Conservation (phyloP, 1,284 basidiomycete species). For the Sutorius eximius region DNA sequence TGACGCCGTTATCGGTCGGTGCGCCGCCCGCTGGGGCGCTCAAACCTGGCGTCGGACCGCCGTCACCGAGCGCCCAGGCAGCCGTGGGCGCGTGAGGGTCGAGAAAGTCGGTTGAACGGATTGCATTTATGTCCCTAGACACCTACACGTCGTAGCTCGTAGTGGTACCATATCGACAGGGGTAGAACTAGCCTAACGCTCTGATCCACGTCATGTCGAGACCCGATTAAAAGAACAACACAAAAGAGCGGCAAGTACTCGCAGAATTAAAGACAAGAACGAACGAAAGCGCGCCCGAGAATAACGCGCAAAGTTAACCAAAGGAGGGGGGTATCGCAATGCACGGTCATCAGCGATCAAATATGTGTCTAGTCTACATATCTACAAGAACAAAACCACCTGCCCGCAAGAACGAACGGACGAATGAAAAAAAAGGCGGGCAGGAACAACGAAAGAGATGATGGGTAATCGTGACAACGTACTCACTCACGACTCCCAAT, state of each 20-base stretch:
- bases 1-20: slow-evolving; percentile 56
- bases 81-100: slow-evolving; percentile 30
- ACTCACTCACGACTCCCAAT: slow-evolving; percentile 32
- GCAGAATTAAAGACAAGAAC: slow-evolving; percentile 1
- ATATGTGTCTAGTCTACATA: not conserved
- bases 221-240: not conserved
- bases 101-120: not conserved
- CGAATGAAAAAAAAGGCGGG: not conserved
- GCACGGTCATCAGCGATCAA: not conserved
- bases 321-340: not conserved
- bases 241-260: not conserved
- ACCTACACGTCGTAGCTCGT: slow-evolving; percentile 6
- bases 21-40: slow-evolving; percentile 50
- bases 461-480: not conserved
- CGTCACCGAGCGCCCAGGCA: slow-evolving; percentile 25
- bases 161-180: slow-evolving; percentile 10
- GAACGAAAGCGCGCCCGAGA: slow-evolving; percentile 3
- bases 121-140: slow-evolving; percentile 10
- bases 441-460: slow-evolving; percentile 10
- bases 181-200: slow-evolving; percentile 11
- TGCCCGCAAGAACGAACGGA: slow-evolving; percentile 12
- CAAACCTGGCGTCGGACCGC: slow-evolving; percentile 2
- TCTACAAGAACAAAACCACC: slow-evolving; percentile 10
- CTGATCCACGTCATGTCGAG: not conserved
- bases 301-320: not conserved